phyloP scores from a whole-genome alignment of 116 monocot genomes.

The Dioscorea cayenensis region DNA sequence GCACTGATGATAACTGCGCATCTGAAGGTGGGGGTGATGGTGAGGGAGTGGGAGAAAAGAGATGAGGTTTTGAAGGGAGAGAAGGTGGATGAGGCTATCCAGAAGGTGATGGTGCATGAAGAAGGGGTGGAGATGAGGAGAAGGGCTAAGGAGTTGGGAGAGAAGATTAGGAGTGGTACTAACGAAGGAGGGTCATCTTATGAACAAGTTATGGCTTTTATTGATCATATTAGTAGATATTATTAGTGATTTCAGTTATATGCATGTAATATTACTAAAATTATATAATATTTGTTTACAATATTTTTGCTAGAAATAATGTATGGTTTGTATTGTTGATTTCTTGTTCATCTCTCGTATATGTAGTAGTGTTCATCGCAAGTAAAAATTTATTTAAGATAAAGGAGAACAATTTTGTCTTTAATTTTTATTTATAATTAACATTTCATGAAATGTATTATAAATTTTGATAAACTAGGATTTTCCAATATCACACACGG shows the following conservation, averaged over 20 bases:
- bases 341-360: no score
- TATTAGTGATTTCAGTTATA: no score
- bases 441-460: no score
- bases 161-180: not conserved
- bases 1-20: not conserved
- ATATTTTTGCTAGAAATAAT: conserved; percentile 16
- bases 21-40: conserved; percentile 2
- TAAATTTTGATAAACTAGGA: no score
- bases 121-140: conserved; percentile 2
- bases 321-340: conserved; percentile 12
- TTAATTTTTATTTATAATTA: no score
- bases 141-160: conserved; percentile 3
- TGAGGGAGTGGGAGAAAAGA: not conserved
- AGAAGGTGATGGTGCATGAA: not conserved
- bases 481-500: no score
- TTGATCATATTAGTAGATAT: not conserved
- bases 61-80: not conserved
- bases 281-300: no score
- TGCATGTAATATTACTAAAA: no score
- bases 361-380: no score
- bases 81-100: not conserved
- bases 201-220: not conserved
- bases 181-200: not conserved
- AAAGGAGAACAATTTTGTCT: no score
- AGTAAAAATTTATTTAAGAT: no score